phyloP scores from a whole-genome alignment of 768 basidiomycete genomes.

The Leccinum incarnatum region DNA sequence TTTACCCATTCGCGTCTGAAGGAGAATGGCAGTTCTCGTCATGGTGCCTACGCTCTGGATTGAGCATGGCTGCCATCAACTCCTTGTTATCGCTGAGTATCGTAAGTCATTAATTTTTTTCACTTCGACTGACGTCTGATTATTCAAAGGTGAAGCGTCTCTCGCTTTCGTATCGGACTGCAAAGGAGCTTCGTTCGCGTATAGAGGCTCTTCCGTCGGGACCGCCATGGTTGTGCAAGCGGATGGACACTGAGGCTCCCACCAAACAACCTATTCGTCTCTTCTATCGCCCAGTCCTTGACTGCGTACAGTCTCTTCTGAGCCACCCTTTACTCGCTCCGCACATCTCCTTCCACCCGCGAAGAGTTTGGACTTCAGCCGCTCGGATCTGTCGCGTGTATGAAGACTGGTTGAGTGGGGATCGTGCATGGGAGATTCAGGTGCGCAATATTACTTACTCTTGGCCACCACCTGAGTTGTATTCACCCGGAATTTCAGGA shows the following conservation, averaged over 20 bases:
- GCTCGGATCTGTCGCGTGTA: conserved; percentile 13
- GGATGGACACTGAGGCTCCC: background rate
- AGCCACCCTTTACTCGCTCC: conserved; percentile 23
- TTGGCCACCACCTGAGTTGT: background rate
- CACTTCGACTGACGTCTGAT: background rate
- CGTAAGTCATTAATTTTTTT: background rate
- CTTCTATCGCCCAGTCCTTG: conserved; percentile 28
- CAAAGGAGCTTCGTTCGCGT: background rate
- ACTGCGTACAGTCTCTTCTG: conserved; percentile 30
- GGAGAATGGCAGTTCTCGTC: background rate
- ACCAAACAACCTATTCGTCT: conserved; percentile 26
- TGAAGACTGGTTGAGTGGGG: conserved; percentile 3
- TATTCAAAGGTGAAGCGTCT: background rate
- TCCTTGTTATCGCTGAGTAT: background rate
- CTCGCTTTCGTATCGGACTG: background rate
- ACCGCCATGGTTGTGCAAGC: background rate
- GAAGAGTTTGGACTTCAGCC: conserved; percentile 11
- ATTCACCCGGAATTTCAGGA: background rate
- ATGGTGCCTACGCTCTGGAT: background rate
- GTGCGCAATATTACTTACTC: conserved; percentile 1
- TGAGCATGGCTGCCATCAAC: background rate
- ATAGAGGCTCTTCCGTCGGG: background rate
- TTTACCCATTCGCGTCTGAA: background rate
- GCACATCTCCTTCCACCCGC: conserved; percentile 22
- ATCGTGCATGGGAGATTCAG: conserved; percentile 28